Evolutionary conservation across 2,329 filamentous ascomycete genomes (phyloP).

Genomic region (Penicillium sclerotigenum): DNA sequence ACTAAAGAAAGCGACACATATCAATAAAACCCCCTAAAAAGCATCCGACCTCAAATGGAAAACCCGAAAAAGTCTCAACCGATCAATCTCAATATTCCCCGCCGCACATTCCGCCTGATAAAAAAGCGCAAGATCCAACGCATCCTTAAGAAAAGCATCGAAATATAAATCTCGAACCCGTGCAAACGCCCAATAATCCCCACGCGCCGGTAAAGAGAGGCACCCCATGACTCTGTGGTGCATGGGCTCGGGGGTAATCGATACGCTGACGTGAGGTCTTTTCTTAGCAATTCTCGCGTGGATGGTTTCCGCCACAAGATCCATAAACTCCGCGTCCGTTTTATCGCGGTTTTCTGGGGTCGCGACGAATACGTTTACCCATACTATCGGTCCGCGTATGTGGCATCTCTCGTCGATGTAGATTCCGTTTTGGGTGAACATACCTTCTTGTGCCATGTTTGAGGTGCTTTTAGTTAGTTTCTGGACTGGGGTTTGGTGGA

Average conservation of each 20-base stretch:
- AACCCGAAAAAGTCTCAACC: neutral
- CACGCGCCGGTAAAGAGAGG: neutral
- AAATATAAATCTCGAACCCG: neutral
- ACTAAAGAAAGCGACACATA: neutral
- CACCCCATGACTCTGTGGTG: neutral
- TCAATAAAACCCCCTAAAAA: neutral
- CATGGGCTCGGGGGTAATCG: neutral
- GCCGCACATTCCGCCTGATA: neutral
- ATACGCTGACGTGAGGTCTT: neutral
- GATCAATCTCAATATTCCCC: neutral
- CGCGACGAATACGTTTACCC: neutral
- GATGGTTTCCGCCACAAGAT: neutral
- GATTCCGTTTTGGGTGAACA: neutral
- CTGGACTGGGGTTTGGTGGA: no score
- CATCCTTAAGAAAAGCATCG: neutral
- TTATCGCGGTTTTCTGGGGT: neutral
- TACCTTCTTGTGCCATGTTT: neutral
- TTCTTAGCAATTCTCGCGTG: neutral
- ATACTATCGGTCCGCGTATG: neutral
- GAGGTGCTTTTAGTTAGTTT: neutral
- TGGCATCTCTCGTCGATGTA: neutral
- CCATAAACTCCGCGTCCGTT: neutral
- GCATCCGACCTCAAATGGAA: neutral
- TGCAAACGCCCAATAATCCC: neutral
- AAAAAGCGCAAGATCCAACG: neutral